Conservation (phyloP, 345 rosid species). For the Linum lewisii region DNA sequence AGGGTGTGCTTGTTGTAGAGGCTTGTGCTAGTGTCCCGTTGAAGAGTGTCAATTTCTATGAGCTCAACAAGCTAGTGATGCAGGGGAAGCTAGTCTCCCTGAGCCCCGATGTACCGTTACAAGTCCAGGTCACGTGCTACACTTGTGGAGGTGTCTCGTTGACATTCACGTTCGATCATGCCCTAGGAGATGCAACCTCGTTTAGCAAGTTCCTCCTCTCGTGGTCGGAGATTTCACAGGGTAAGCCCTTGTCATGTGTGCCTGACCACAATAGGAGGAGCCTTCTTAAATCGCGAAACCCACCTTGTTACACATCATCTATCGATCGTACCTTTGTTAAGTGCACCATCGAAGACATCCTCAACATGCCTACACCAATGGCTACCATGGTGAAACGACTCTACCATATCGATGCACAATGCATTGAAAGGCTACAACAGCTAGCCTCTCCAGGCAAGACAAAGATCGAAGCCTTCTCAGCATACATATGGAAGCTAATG, state of each 20-base stretch:
- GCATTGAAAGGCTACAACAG: slow-evolving; percentile 41
- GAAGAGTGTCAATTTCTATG: slow-evolving; percentile 44
- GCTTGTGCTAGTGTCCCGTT: slow-evolving; percentile 45
- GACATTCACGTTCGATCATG: slow-evolving; percentile 76
- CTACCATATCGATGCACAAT: slow-evolving; percentile 44
- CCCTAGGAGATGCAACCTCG: slow-evolving; percentile 72
- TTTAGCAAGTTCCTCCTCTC: slow-evolving; percentile 51
- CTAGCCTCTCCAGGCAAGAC: slow-evolving; percentile 44
- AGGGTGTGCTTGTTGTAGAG: slow-evolving; percentile 46
- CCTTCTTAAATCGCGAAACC: slow-evolving; percentile 40
- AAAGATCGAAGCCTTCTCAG: slow-evolving; percentile 81
- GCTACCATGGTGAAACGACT: slow-evolving; percentile 50
- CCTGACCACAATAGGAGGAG: slow-evolving; percentile 52
- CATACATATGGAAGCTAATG: slow-evolving; percentile 74
- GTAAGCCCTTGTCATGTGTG: slow-evolving; percentile 41
- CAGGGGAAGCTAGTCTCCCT: slow-evolving; percentile 44
- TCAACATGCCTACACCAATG: slow-evolving; percentile 32
- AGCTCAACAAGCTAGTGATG: slow-evolving; percentile 32
- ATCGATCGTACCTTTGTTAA: slow-evolving; percentile 45
- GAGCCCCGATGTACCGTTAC: slow-evolving; percentile 36
- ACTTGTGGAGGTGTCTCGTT: slow-evolving; percentile 60
- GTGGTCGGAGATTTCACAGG: slow-evolving; percentile 63
- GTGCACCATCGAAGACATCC: slow-evolving; percentile 59
- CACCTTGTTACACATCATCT: slow-evolving; percentile 45
- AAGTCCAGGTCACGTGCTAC: slow-evolving; percentile 51